Evolutionary conservation across 306 rosid species (phyloP).

Genomic region (Sechiopsis laciniata): DNA sequence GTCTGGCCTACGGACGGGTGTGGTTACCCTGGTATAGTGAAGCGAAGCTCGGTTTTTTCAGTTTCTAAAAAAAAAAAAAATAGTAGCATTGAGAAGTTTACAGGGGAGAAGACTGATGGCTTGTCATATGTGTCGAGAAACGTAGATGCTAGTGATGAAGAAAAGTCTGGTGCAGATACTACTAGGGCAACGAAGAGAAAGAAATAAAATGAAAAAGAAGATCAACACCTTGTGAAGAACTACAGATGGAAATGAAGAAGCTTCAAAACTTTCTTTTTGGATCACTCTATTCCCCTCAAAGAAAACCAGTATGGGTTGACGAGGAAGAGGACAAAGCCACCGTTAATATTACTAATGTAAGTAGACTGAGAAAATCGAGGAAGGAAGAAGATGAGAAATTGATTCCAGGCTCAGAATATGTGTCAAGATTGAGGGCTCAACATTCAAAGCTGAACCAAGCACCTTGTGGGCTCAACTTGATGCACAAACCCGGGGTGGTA

Average conservation of each 20-base stretch:
- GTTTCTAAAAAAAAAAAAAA: no score
- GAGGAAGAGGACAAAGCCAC: constrained; percentile 66
- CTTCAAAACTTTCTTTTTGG: constrained; percentile 71
- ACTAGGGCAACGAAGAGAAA: constrained; percentile 49
- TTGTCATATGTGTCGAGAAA: constrained; percentile 24
- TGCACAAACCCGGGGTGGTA: constrained; percentile 30
- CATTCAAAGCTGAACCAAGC: constrained; percentile 64
- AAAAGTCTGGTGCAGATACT: constrained; percentile 24
- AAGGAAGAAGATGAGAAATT: constrained; percentile 53
- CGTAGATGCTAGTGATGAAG: constrained; percentile 25
- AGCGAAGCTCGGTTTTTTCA: no score
- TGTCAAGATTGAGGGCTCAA: constrained; percentile 64
- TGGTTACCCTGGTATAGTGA: no score
- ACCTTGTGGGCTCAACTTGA: constrained; percentile 73
- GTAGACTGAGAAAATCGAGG: constrained; percentile 77
- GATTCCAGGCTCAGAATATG: constrained; percentile 70
- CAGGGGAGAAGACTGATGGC: constrained; percentile 31
- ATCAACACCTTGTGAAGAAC: constrained; percentile 37
- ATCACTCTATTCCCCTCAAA: constrained; percentile 58
- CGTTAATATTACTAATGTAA: constrained; percentile 56
- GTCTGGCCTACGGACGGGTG: no score
- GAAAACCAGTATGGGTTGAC: constrained; percentile 80
- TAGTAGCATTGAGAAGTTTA: constrained; percentile 32
- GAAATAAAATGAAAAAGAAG: constrained; percentile 35
- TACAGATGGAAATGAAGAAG: constrained; percentile 62